These are phyloP conservation scores for Comarum palustre DNA, from an alignment of 306 rosid species.

Conservation along the genomic window DNA sequence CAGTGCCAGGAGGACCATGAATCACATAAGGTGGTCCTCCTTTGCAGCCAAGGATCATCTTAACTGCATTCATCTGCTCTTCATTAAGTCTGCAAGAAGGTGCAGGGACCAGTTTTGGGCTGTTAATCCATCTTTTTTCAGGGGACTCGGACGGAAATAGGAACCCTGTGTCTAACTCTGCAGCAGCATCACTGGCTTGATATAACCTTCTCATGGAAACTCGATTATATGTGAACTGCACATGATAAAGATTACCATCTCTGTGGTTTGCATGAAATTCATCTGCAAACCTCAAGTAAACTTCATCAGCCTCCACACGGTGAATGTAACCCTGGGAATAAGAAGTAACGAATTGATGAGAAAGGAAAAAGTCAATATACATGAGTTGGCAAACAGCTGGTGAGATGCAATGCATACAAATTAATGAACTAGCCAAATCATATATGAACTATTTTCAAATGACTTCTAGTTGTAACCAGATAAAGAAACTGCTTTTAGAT, in stretches of 20 bases:
- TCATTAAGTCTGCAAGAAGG: constrained; percentile 56
- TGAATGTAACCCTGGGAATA: constrained; percentile 63
- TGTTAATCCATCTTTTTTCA: constrained; percentile 46
- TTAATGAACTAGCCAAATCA: constrained; percentile 2
- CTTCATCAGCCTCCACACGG: constrained; percentile 82
- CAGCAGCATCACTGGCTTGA: constrained; percentile 64
- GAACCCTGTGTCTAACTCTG: constrained; percentile 41
- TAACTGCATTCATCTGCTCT: constrained; percentile 56
- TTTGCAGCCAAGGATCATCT: constrained; percentile 76
- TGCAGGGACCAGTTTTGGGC: constrained; percentile 46
- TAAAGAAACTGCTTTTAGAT: background rate
- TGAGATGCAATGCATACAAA: background rate
- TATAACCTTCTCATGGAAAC: constrained; percentile 71
- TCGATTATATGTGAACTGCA: constrained; percentile 71
- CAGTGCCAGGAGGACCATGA: constrained; percentile 92
- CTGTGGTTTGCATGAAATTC: constrained; percentile 50
- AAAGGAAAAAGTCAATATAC: background rate
- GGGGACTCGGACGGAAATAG: constrained; percentile 54
- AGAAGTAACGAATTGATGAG: background rate
- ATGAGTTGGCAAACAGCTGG: background rate
- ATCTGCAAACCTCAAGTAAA: constrained; percentile 53
- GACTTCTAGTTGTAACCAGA: background rate
- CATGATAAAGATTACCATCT: constrained; percentile 48
- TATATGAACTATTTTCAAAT: background rate
- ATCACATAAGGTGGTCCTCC: constrained; percentile 82